Evolutionary conservation across 495 filamentous ascomycete genomes (phyloP), one percentile per base, ranked within the genome.

Genomic region (Friedmanniomyces simplex): DNA sequence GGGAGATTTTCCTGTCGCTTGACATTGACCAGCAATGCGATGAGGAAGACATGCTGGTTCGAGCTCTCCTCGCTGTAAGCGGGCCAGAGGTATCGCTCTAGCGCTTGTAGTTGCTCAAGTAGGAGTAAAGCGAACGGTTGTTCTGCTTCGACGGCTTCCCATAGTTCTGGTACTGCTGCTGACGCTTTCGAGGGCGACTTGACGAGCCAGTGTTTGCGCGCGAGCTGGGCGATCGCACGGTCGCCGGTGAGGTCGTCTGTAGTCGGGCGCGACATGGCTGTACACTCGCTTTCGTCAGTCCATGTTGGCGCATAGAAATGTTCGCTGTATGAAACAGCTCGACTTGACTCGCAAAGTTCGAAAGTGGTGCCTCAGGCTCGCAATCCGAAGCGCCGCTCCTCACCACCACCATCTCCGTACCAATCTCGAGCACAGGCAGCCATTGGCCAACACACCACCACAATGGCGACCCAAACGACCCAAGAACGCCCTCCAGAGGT

Each of bases 81-180:
- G 22, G 91, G 93, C 93, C 94, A 99, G 24, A 99, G 80, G 66
- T 88, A 95, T 67, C 87, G 89, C 66, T 99, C 93, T 54, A 99
- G 71, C 41, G 94, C 80, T 72, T 95, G 91, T 60, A 96, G 69
- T 59, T 90, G 89, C 72, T 99, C 93, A 60, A 99, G 76, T 7
- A 86, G 79, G 55, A 95, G 76, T 32, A 97, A 78, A 13, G 83
- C 84, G 62, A 79, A 85, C 67, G 81, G 81, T n/a, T 77, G 77
- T 66, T 95, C 96, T 43, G 75, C 81, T 69, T 97, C 89, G 57
- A 99, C 72, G 18, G 81, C 77, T 72, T 93, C 89, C 88, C 93
- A 99, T 42, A 99, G 84, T 62, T 91, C 87, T 61, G 79, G 78
- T 73, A 97, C 74, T 53, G 91, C 87, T 37, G 84, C 82, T 75